Conservation (phyloP, 139 green algal species). For the Limnomonas spitsbergensis region DNA sequence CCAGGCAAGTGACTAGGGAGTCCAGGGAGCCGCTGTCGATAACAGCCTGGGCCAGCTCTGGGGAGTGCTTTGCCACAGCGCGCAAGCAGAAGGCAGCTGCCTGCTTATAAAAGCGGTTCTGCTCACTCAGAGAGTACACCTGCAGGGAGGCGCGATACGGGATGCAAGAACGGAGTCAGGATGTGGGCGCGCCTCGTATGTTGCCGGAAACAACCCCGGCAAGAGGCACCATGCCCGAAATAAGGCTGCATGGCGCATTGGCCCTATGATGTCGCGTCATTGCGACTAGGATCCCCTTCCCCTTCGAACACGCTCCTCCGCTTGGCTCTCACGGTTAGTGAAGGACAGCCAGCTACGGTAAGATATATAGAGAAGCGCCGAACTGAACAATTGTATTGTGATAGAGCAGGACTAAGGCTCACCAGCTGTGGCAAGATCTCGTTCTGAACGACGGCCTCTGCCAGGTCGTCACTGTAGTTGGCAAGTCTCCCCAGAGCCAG, state of each 20-base stretch:
- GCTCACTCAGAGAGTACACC: slow-evolving; percentile 75
- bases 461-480: slow-evolving; percentile 81
- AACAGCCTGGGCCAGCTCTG: slow-evolving; percentile 77
- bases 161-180: neutral
- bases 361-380: no score
- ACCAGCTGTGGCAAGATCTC: slow-evolving; percentile 84
- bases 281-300: no score
- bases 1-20: slow-evolving; percentile 76
- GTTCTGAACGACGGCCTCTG: slow-evolving; percentile 81
- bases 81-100: slow-evolving; percentile 79
- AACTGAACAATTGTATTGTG: no score
- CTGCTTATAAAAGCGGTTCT: slow-evolving; percentile 86
- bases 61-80: slow-evolving; percentile 79
- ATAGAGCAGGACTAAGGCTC: no score
- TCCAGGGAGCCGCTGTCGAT: slow-evolving; percentile 75
- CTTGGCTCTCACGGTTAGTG: no score
- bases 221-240: no score
- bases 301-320: no score
- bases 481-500: slow-evolving; percentile 76
- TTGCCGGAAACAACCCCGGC: no score
- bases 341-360: no score
- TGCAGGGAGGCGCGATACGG: slow-evolving; percentile 24
- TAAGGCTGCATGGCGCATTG: no score
- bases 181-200: neutral
- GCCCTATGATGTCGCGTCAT: no score